These are phyloP conservation scores for Solanum boliviense DNA, from an alignment of 257 asterid genomes.

Conservation along the genomic window DNA sequence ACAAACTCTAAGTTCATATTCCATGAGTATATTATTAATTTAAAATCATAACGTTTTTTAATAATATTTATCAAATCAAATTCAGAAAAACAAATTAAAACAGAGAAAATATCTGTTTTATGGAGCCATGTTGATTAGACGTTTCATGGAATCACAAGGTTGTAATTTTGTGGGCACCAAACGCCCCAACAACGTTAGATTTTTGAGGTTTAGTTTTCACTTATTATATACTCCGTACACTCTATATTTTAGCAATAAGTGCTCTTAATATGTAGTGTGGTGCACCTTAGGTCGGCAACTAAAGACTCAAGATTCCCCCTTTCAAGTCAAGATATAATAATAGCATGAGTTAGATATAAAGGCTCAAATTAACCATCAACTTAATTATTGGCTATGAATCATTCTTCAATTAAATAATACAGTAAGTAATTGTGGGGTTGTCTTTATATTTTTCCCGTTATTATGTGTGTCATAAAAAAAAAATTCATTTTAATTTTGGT, in stretches of 20 bases:
- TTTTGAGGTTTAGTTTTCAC: neutral
- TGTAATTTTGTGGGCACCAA: neutral
- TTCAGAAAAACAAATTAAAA: neutral
- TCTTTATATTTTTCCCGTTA: neutral
- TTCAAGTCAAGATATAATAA: neutral
- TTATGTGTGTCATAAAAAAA: neutral
- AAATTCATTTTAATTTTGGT: neutral
- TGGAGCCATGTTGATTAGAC: neutral
- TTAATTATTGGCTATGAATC: neutral
- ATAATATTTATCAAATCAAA: neutral
- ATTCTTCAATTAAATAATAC: neutral
- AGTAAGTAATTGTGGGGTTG: neutral
- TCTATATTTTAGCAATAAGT: neutral
- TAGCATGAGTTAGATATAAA: neutral
- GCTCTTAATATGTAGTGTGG: neutral
- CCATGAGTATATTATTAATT: neutral
- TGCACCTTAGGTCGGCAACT: neutral
- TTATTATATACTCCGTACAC: neutral
- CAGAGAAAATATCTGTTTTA: neutral
- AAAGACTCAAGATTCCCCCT: neutral
- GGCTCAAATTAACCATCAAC: neutral
- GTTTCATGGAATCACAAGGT: neutral
- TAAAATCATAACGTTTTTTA: neutral
- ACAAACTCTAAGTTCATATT: too few relatives aligned
- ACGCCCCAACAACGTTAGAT: neutral